Conservation (phyloP, 306 rosid genomes). For the Cicer arietinum region DNA sequence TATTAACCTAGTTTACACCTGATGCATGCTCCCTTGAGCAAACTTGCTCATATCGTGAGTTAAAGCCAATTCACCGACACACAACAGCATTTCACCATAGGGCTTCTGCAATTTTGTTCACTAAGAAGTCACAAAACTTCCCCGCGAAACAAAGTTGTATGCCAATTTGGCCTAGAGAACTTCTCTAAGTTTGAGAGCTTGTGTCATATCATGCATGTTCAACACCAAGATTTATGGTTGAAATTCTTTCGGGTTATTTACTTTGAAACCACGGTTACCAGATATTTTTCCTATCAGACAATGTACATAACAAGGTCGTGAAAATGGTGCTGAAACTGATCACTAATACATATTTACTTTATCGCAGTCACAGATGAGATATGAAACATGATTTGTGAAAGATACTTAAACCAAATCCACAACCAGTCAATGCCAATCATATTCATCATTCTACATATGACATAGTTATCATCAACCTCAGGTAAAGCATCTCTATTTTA, state of each 20-base stretch:
- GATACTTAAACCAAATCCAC: neutral
- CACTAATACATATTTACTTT: neutral
- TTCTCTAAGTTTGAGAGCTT: neutral
- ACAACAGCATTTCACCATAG: neutral
- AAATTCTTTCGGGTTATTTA: neutral
- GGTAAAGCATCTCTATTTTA: too few relatives aligned
- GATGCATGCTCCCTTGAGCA: neutral
- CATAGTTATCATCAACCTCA: too few relatives aligned
- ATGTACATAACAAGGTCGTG: neutral
- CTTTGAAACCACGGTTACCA: neutral
- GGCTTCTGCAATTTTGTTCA: neutral
- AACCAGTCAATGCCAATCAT: neutral
- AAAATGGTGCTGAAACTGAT: neutral
- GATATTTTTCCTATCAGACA: neutral
- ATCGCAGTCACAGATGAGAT: neutral
- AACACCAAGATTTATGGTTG: neutral
- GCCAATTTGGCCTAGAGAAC: neutral
- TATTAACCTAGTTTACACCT: too few relatives aligned
- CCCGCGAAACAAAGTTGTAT: neutral
- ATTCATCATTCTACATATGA: neutral
- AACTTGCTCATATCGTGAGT: neutral
- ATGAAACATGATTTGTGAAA: neutral
- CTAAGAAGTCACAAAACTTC: neutral
- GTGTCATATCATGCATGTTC: neutral
- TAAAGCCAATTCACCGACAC: neutral